Conservation (phyloP, 2,329 filamentous ascomycete genomes). For the Zymoseptoria tritici region DNA sequence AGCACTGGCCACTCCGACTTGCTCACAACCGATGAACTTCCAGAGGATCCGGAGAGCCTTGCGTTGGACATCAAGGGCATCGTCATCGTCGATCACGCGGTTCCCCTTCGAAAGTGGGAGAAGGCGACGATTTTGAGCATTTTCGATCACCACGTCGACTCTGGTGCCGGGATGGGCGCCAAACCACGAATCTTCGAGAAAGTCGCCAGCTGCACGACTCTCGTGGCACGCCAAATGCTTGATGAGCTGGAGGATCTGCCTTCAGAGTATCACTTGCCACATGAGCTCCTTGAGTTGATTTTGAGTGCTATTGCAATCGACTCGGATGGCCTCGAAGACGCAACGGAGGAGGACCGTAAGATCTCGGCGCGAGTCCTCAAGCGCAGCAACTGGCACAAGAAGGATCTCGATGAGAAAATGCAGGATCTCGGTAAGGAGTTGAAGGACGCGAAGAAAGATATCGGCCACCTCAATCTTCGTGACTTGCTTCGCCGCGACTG, state of each 20-base stretch:
- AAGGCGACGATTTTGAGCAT: slow-evolving; percentile 39
- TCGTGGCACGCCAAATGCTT: slow-evolving; percentile 42
- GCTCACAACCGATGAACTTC: slow-evolving; percentile 42
- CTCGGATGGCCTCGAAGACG: slow-evolving; percentile 34
- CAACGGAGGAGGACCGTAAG: slow-evolving; percentile 34
- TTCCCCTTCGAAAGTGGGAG: slow-evolving; percentile 38
- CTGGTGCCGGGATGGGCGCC: slow-evolving; percentile 35
- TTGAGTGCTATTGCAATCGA: slow-evolving; percentile 43
- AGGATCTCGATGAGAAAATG: slow-evolving; percentile 37
- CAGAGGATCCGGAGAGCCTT: slow-evolving; percentile 41
- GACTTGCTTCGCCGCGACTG: slow-evolving; percentile 42
- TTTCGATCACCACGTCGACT: slow-evolving; percentile 42
- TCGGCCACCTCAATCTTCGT: slow-evolving; percentile 35
- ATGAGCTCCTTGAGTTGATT: slow-evolving; percentile 43
- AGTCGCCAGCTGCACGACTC: slow-evolving; percentile 39
- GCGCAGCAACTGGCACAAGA: slow-evolving; percentile 38
- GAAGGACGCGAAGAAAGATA: slow-evolving; percentile 37
- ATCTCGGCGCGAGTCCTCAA: slow-evolving; percentile 34
- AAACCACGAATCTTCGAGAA: slow-evolving; percentile 40
- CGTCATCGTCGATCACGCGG: slow-evolving; percentile 39
- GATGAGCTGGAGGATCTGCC: slow-evolving; percentile 38
- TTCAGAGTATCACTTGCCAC: slow-evolving; percentile 42
- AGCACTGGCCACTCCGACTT: slow-evolving; percentile 40
- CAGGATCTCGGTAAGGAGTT: slow-evolving; percentile 35
- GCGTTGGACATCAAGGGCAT: slow-evolving; percentile 38